Evolutionary conservation across 768 basidiomycete genomes (phyloP), one percentile per base, ranked within the genome.

Genomic region (Leccinum disarticulatum): DNA sequence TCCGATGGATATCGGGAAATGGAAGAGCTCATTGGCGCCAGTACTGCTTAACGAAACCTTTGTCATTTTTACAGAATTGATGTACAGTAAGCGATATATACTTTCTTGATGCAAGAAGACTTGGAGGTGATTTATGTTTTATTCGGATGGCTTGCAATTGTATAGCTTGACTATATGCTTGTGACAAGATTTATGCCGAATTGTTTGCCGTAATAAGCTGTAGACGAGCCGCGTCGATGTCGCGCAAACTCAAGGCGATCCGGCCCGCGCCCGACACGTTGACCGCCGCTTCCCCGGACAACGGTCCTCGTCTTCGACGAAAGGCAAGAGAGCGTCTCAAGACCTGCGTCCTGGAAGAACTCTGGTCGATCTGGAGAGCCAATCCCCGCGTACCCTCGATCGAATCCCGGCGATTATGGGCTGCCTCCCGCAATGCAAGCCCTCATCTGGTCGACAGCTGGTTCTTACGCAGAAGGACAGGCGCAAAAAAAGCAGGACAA

Each of bases 301-400:
- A 31, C 36, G 31, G 36, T 5, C 11, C 36, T 22, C 65, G 57
- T 27, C 59, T 33, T 36, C 41, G 35, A 27, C 67, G 50, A 22
- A 46, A 27, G 6, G 27, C 13, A 13, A 60, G 54, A 48, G 67
- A 69, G 19, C 56, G 51, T 51, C 64, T 69, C 47, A 2, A 38
- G 17, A n/a, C 14, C 19, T 56, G 57, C 1, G 49, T 62, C 43
- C 59, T 71, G 19, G 31, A 57, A 46, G 71, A 73, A 17, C 73
- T 73, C 25, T 71, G 69, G 70, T 64, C 56, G 4, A 73, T 73
- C 43, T 73, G 73, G 71, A 64, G 35, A 43, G 52, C 60, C 8
- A 52, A 75, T 54, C 70, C 64, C 9, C 72, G 73, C 43, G 62
- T 73, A 3, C 72, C 71, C 31, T 66, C 73, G 3, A 9, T 72